phyloP scores from a whole-genome alignment of 139 green algal genomes.

The Yamagishiella unicocca region DNA sequence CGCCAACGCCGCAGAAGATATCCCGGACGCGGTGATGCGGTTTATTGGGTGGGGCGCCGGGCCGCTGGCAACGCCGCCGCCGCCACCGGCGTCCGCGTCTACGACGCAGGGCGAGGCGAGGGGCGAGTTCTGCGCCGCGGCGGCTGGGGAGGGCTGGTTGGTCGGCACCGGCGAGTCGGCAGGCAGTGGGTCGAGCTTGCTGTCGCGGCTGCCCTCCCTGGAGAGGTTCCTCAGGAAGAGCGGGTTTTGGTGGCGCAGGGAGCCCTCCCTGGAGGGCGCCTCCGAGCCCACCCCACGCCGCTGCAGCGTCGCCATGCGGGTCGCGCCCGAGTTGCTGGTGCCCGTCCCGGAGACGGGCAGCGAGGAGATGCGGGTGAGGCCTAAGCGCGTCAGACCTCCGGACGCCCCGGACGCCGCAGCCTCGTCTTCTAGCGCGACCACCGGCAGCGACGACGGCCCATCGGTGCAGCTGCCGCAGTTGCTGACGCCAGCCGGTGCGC shows the following conservation, averaged over 20 bases:
- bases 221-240: not conserved
- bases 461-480: conserved; percentile 3
- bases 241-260: conserved; percentile 5
- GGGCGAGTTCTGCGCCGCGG: too few species aligned
- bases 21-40: too few species aligned
- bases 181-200: too few species aligned
- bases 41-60: too few species aligned
- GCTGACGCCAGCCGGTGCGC: not conserved
- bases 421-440: not conserved
- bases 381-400: not conserved
- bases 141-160: too few species aligned
- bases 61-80: too few species aligned
- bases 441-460: not conserved
- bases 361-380: not conserved
- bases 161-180: too few species aligned
- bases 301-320: not conserved
- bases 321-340: too few species aligned
- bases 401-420: not conserved
- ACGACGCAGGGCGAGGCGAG: too few species aligned
- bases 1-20: too few species aligned
- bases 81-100: too few species aligned
- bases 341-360: not conserved
- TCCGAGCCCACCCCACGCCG: not conserved
- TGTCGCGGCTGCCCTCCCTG: conserved; percentile 2
- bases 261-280: not conserved